phyloP scores from a whole-genome alignment of 768 basidiomycete genomes.

The Kwoniella dejecticola region DNA sequence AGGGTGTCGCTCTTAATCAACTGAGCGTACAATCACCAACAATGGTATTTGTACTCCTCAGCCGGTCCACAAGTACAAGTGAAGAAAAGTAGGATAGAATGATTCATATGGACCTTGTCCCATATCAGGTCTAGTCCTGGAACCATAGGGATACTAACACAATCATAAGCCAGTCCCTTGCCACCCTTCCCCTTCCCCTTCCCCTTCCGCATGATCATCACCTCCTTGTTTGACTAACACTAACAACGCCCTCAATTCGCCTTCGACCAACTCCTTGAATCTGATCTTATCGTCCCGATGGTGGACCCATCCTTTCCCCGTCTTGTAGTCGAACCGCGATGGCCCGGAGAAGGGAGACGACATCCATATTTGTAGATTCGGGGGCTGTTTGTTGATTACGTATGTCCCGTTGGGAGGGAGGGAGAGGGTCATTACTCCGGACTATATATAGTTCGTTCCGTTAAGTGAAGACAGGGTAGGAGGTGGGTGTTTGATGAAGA shows the following conservation, averaged over 20 bases:
- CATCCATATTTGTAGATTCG: slow-evolving; percentile 55
- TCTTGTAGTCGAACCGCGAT: slow-evolving; percentile 42
- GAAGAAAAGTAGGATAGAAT: no score
- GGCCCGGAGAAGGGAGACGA: slow-evolving; percentile 52
- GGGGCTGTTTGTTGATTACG: slow-evolving; percentile 56
- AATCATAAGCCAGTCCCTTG: slow-evolving; percentile 33
- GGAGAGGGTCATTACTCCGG: slow-evolving; percentile 51
- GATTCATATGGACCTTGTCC: no score
- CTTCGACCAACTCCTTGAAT: slow-evolving; percentile 42
- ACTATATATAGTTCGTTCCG: slow-evolving; percentile 25
- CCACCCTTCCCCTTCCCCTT: slow-evolving; percentile 31
- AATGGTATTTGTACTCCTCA: no score
- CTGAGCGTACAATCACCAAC: no score
- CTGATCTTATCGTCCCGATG: slow-evolving; percentile 34
- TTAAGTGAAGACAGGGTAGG: not conserved
- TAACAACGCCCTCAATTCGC: slow-evolving; percentile 42
- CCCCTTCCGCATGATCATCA: no score
- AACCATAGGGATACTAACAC: no score
- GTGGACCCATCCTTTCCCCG: slow-evolving; percentile 42
- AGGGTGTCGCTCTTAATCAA: no score
- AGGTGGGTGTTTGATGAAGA: not conserved
- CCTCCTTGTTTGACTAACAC: no score
- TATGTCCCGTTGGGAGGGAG: slow-evolving; percentile 54
- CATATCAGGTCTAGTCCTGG: no score
- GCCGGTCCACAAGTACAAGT: no score